phyloP scores from a whole-genome alignment of 208 protist species.

The Trypanosoma vivax region DNA sequence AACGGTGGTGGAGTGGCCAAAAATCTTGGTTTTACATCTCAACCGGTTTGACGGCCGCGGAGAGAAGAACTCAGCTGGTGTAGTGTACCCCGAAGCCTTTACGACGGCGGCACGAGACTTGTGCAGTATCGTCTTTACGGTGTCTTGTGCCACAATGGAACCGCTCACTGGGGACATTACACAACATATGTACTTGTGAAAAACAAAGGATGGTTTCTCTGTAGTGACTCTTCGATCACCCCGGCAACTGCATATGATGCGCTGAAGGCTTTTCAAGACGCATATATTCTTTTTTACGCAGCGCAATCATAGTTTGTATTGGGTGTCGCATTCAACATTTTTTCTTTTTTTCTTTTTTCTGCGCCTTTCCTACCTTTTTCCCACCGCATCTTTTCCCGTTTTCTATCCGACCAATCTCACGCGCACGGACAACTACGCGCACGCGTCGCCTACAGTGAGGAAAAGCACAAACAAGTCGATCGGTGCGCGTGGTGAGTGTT shows the following conservation, averaged over 20 bases:
- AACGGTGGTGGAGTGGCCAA: conserved; percentile 53
- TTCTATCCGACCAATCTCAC: not conserved
- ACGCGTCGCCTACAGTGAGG: no score
- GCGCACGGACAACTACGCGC: no score
- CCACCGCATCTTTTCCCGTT: not conserved
- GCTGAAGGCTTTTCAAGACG: conserved; percentile 33
- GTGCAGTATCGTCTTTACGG: conserved; percentile 62
- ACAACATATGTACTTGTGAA: conserved; percentile 56
- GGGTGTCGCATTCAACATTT: not conserved
- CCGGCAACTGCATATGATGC: conserved; percentile 28
- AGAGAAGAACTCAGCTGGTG: conserved; percentile 42
- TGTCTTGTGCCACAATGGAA: conserved; percentile 70
- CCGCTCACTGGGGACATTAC: conserved; percentile 69
- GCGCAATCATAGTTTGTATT: not conserved
- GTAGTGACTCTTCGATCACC: conserved; percentile 62
- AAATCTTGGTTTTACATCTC: conserved; percentile 67
- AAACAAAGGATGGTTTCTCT: conserved; percentile 53
- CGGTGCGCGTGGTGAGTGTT: no score
- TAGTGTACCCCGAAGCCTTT: conserved; percentile 59
- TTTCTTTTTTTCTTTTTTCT: conserved; percentile 6
- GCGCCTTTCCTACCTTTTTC: not conserved
- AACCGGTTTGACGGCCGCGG: conserved; percentile 71
- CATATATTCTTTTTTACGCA: conserved; percentile 80
- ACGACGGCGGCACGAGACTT: conserved; percentile 15
- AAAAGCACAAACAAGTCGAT: no score